Conservation (phyloP, 768 basidiomycete genomes). For the Agaricus blazei region DNA sequence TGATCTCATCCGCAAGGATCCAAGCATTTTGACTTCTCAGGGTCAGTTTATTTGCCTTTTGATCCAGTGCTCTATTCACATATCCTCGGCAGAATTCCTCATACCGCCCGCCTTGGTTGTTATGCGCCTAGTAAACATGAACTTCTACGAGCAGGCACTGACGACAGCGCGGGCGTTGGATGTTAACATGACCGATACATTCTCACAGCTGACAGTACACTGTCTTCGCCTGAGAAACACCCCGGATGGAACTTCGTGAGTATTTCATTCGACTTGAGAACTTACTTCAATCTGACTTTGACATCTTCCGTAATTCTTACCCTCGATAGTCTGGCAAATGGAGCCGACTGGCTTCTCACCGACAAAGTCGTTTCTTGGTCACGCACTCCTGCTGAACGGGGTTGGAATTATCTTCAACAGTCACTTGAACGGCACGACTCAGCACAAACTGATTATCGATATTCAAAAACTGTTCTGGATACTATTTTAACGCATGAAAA, state of each 20-base stretch:
- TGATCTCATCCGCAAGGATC: conserved; percentile 66
- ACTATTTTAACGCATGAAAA: conserved; percentile 67
- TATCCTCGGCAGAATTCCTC: conserved; percentile 37
- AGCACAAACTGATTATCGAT: conserved; percentile 63
- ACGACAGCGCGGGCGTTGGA: conserved; percentile 66
- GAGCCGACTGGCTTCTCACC: conserved; percentile 78
- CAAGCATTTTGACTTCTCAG: conserved; percentile 51
- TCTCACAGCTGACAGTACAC: conserved; percentile 69
- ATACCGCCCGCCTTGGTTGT: conserved; percentile 63
- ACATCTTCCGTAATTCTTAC: neutral
- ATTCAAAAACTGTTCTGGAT: conserved; percentile 74
- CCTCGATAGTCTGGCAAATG: conserved; percentile 54
- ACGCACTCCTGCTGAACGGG: conserved; percentile 73
- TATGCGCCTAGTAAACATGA: conserved; percentile 70
- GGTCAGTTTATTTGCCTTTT: conserved; percentile 44
- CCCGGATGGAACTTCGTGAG: conserved; percentile 56
- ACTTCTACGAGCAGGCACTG: conserved; percentile 77
- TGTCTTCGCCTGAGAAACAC: conserved; percentile 73
- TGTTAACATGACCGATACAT: conserved; percentile 85
- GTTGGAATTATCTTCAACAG: conserved; percentile 84
- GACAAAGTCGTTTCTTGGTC: conserved; percentile 81
- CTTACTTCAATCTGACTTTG: conserved; percentile 13
- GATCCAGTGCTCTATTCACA: conserved; percentile 7
- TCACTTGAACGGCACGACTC: conserved; percentile 77
- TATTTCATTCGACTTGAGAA: conserved; percentile 1